Base-by-base conservation (phyloP, 805 yeast species). In the Yarrowia keelungensis region DNA sequence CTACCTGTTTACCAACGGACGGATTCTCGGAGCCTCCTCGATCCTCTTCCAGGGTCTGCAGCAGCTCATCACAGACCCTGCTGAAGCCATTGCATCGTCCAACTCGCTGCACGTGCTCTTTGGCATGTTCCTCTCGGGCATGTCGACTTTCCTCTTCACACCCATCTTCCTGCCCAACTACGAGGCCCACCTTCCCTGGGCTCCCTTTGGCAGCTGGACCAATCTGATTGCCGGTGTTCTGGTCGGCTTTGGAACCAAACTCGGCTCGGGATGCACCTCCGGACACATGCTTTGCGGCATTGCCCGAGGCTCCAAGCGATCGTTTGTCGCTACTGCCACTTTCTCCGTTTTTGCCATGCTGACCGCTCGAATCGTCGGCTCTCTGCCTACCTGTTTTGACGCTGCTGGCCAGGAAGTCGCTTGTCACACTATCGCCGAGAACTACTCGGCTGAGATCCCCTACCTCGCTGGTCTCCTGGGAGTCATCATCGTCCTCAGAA, bases 281-380 rank as follows among this genome's bases (percentile, higher is more conserved):
- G 87, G 87, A 2, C 87, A 85, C 71, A 82, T 85, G 85, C 74
- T 85, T 7, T 76, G 78, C 19, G 87, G 87, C 0, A 65, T 84
- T n/a, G 81, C 86, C 10, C 76, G 87, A 58, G 71, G 82, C 5
- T 76, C 86, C 56, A 64, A 75, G 68, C 75, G 87, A 70, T 81
- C 85, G 16, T 66, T 84, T 14, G 80, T 80, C 8, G 86, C 87
- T 0, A 82, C 86, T 0, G 69, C 71, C 5, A 71, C 76, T 0
- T 85, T 85, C 69, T 70, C 77, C 2, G 8, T 73, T 1, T 71
- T 76, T 8, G 86, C 83, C 0, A 78, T 81, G 42, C 8, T 71
- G 8, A 71, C 73, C 1, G 58, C 74, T 7, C 61, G 69, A 32
- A 15, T 69, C 5, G 39, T 66, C 2, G 69, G 59, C n/a, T 65